Evolutionary conservation across 805 yeast species (phyloP).

Genomic region (Wickerhamiella galacta): DNA sequence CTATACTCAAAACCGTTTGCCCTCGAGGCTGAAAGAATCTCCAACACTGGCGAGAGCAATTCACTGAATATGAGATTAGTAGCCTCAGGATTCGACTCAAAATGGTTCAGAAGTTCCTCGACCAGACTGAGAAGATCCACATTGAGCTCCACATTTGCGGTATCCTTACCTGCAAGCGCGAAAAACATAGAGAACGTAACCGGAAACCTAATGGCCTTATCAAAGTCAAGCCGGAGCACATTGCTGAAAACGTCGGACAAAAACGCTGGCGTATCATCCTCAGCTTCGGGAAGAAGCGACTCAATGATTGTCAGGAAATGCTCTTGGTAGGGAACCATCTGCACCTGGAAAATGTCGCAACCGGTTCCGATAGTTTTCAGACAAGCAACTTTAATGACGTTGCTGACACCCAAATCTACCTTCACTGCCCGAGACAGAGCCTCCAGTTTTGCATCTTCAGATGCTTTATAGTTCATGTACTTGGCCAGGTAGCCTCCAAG

Average conservation of each 20-base stretch:
- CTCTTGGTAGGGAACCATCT: constrained; percentile 15
- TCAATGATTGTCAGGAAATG: constrained; percentile 25
- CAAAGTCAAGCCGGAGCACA: constrained; percentile 34
- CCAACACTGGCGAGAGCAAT: constrained; percentile 11
- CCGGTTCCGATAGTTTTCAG: constrained; percentile 8
- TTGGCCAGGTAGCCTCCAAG: constrained; percentile 14
- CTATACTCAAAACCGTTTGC: constrained; percentile 30
- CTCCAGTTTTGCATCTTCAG: constrained; percentile 6
- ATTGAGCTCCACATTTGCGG: constrained; percentile 54
- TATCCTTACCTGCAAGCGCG: constrained; percentile 50
- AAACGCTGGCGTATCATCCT: constrained; percentile 65
- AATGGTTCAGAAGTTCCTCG: constrained; percentile 35
- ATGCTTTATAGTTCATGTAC: constrained; percentile 6
- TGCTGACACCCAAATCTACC: constrained; percentile 4
- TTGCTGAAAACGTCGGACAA: constrained; percentile 53
- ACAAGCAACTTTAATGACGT: constrained; percentile 7
- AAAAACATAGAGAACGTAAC: constrained; percentile 39
- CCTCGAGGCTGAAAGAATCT: constrained; percentile 5
- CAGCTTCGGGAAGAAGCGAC: constrained; percentile 40
- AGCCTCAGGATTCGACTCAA: constrained; percentile 23
- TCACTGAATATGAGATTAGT: constrained; percentile 6
- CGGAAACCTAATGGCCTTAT: constrained; percentile 18
- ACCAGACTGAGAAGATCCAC: constrained; percentile 56
- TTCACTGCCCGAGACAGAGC: constrained; percentile 9
- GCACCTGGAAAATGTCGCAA: constrained; percentile 8